Evolutionary conservation across 306 rosid genomes (phyloP).

Genomic region (Quercus aquifolioides): DNA sequence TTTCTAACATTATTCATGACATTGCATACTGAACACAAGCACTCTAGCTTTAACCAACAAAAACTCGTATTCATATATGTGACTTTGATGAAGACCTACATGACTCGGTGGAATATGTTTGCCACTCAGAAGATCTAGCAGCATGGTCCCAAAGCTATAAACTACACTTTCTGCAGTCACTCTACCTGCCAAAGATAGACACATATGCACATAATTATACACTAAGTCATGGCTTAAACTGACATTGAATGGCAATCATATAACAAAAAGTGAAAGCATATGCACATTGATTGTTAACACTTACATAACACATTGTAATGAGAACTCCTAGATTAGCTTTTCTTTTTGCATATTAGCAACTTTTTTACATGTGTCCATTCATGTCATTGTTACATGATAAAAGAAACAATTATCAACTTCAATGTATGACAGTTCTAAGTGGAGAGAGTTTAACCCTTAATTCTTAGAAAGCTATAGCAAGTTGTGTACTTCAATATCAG

Average conservation of each 20-base stretch:
- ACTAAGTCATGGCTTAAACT: no score
- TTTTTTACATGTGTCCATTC: neutral
- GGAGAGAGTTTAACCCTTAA: neutral
- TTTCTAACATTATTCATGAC: neutral
- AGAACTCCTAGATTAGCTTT: neutral
- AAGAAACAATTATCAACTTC: neutral
- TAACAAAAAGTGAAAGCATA: neutral
- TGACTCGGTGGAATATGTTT: conserved; percentile 94
- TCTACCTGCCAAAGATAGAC: conserved; percentile 58
- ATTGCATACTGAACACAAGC: neutral
- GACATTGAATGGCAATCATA: neutral
- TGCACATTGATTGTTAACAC: neutral
- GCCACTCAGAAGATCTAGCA: conserved; percentile 95
- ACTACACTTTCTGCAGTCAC: conserved; percentile 89
- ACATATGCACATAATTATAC: neutral
- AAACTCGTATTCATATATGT: neutral
- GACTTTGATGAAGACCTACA: conserved; percentile 43
- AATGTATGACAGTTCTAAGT: neutral
- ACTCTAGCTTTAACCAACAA: neutral
- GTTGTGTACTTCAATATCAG: neutral
- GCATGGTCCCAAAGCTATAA: conserved; percentile 84
- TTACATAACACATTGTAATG: neutral
- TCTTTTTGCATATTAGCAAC: neutral
- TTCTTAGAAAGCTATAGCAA: neutral
- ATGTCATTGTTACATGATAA: neutral